Base-by-base conservation (phyloP, 2,329 filamentous ascomycete genomes). In the Sporothrix brasiliensis region DNA sequence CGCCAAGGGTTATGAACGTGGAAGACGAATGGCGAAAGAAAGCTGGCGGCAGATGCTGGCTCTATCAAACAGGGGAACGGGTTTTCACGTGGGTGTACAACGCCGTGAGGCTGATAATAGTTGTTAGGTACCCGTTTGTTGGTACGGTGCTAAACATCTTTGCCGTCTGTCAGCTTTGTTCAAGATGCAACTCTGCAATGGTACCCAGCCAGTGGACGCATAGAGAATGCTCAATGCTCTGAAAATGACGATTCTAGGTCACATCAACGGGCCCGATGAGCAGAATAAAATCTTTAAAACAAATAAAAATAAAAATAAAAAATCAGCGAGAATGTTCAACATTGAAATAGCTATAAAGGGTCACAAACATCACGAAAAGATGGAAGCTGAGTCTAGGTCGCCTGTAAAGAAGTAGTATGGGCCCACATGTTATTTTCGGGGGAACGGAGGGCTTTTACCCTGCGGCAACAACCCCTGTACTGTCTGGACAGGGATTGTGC, bases 181-280 rank as follows among this genome's bases (percentile, higher is more conserved):
- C 58, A 44, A 44, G n/a, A 63, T 47, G 21, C 56, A 39, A 63
- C 58, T 63, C 58, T 63, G 39, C 27, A n/a, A 27, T 47, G 58
- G 21, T 27, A 63, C 58, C 19, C 21, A 27, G 4, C 9, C 13
- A 9, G 41, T 34, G 34, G 34, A 9, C 5, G 34, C 1, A 34
- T 34, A 34, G 1, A 7, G 7, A 34, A 34, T 34, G 34, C 34
- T 34, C 34, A 1, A 34, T 34, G 34, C 34, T 34, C 34, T 5
- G 7, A 34, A 34, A 34, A 34, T 34, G 34, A 34, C 34, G 34
- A 34, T 9, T 34, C 7, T 34, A 5, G 5, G 34, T 9, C 34
- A 9, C 34, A 7, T 7, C 6, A 34, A 34, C 34, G 34, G 2
- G 34, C 6, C 7, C n/a, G n/a, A n/a, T n/a, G n/a, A n/a, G n/a